Conservation (phyloP, 345 rosid genomes). For the Geranium brycei region DNA sequence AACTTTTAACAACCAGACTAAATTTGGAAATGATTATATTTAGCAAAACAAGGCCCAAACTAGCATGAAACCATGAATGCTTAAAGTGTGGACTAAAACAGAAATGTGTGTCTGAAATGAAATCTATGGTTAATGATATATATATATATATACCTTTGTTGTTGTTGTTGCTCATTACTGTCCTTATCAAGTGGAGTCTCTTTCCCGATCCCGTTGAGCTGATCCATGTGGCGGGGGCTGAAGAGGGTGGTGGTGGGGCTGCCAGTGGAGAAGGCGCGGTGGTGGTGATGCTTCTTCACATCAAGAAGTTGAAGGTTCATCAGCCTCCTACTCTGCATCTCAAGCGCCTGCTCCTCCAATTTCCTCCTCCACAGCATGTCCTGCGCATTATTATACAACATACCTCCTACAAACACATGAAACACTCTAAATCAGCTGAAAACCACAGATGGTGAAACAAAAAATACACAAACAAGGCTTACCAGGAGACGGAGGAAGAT, state of each 20-base stretch:
- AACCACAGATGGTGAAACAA: background rate
- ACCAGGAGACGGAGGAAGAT: slow-evolving; percentile 19
- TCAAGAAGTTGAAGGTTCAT: slow-evolving; percentile 76
- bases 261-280: slow-evolving; percentile 49
- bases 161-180: too few species aligned
- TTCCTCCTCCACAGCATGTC: slow-evolving; percentile 67
- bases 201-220: too few species aligned
- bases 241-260: slow-evolving; percentile 36
- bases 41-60: too few species aligned
- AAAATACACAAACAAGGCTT: slow-evolving; percentile 22
- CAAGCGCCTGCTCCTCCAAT: slow-evolving; percentile 65
- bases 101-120: too few species aligned
- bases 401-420: slow-evolving; percentile 28
- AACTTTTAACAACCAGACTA: too few species aligned
- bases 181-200: too few species aligned
- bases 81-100: too few species aligned
- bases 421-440: background rate
- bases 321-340: slow-evolving; percentile 65
- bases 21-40: too few species aligned
- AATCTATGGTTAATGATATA: too few species aligned
- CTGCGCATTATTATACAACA: slow-evolving; percentile 47
- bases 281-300: slow-evolving; percentile 62
- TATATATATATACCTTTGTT: too few species aligned
- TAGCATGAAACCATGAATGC: too few species aligned
- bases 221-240: too few species aligned